Conservation (phyloP, 345 rosid species). For the Cardiospermum halicacabum region DNA sequence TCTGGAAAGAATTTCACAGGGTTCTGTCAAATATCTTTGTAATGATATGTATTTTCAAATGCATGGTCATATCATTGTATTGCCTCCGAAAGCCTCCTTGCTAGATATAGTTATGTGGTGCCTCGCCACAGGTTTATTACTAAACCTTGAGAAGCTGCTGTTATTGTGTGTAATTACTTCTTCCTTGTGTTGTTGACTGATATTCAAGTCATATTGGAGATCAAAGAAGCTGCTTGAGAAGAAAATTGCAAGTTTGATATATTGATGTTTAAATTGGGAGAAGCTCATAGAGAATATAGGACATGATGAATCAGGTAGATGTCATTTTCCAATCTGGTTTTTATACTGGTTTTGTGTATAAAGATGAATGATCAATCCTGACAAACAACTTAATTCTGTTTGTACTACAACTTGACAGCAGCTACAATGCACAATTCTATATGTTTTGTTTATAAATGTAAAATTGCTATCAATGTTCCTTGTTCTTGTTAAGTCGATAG, state of each 20-base stretch:
- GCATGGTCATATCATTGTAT: neutral
- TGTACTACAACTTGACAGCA: neutral
- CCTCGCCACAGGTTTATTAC: neutral
- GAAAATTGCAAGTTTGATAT: neutral
- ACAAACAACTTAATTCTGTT: too few species aligned
- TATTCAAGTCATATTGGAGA: constrained; percentile 8
- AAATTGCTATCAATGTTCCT: neutral
- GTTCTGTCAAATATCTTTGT: constrained; percentile 1
- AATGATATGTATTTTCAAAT: constrained; percentile 1
- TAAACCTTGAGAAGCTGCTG: constrained; percentile 10
- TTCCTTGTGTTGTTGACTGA: constrained; percentile 4
- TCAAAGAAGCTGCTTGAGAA: neutral
- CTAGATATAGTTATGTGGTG: neutral
- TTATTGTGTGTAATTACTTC: constrained; percentile 6
- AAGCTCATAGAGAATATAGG: neutral
- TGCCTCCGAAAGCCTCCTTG: constrained; percentile 5
- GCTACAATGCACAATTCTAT: neutral
- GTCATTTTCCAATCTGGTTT: too few species aligned
- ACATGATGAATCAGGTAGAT: too few species aligned
- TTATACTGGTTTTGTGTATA: too few species aligned
- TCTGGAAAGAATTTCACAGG: neutral
- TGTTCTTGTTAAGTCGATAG: neutral
- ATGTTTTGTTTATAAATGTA: too few species aligned
- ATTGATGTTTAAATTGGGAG: neutral
- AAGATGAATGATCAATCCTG: too few species aligned